A percentile compares a stretch with the other conserved stretches of the same genome.
These are phyloP conservation scores for bread wheat (Triticum aestivum) DNA, from an alignment of 176 grass and related monocot species.

Conservation along the genomic window DNA sequence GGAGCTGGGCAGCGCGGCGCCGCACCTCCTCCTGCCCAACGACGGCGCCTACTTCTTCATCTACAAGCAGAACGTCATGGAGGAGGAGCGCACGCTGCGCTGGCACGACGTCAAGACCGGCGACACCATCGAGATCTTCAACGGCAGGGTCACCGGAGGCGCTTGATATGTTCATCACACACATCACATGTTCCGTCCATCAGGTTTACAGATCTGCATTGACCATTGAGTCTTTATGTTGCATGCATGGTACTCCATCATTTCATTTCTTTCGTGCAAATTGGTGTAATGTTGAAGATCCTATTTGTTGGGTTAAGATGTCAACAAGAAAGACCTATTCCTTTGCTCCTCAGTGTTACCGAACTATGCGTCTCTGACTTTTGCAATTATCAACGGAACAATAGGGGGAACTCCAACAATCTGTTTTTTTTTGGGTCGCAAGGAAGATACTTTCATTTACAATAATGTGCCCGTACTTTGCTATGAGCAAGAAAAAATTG, in stretches of 20 bases:
- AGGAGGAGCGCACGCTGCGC: slow-evolving; percentile 51
- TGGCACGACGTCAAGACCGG: slow-evolving; percentile 62
- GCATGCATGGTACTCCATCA: too few species aligned
- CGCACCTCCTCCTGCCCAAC: not conserved
- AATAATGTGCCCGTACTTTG: too few species aligned
- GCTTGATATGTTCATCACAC: not conserved
- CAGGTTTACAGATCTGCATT: not conserved
- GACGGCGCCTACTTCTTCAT: slow-evolving; percentile 50
- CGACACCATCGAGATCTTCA: slow-evolving; percentile 60
- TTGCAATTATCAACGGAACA: not conserved
- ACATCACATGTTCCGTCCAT: not conserved
- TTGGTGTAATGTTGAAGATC: not conserved
- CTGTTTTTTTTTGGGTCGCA: too few species aligned
- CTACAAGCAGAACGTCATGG: slow-evolving; percentile 61
- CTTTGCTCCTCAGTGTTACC: not conserved
- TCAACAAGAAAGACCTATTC: not conserved
- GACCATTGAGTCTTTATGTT: not conserved
- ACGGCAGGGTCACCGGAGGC: slow-evolving; percentile 44
- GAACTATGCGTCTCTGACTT: not conserved
- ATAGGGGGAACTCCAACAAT: not conserved
- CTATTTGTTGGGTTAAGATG: not conserved
- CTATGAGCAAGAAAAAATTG: too few species aligned
- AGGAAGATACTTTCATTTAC: too few species aligned
- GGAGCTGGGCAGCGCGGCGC: not conserved
- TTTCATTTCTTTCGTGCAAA: too few species aligned